Conservation (phyloP, 2,329 filamentous ascomycete genomes). For the Ascochyta viciae-villosae region DNA sequence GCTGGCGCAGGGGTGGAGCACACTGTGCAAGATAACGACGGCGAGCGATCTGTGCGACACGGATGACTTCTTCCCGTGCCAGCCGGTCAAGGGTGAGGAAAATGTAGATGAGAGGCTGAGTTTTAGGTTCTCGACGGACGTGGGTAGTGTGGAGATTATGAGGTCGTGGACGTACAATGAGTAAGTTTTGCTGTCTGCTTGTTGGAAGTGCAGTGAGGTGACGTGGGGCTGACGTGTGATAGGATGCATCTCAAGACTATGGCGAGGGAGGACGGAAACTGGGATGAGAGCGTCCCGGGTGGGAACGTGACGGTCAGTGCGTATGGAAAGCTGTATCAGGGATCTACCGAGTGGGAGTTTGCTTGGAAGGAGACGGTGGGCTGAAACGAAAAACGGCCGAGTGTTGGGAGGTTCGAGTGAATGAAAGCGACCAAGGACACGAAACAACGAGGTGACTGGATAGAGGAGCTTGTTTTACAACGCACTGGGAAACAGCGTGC, state of each 20-base stretch:
- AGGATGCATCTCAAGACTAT: conserved; percentile 2
- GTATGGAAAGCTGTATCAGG: conserved; percentile 7
- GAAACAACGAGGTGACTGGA: background rate
- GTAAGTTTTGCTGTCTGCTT: no score
- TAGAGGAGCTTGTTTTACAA: background rate
- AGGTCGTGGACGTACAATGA: background rate
- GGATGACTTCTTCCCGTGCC: background rate
- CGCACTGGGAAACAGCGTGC: background rate
- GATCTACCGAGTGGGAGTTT: conserved; percentile 14
- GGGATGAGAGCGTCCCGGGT: conserved; percentile 9
- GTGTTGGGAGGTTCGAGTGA: background rate
- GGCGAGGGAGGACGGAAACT: conserved; percentile 11
- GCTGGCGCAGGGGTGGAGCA: background rate
- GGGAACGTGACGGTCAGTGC: conserved; percentile 22
- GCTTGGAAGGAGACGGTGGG: conserved; percentile 2
- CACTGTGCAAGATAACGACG: background rate
- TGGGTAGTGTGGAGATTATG: background rate
- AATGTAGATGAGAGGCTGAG: background rate
- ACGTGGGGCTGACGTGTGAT: no score
- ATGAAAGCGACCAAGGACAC: no score
- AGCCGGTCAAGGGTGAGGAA: background rate
- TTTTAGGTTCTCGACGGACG: background rate
- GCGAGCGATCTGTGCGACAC: background rate
- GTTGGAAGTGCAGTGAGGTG: no score
- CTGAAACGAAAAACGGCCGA: background rate